Evolutionary conservation across 2,329 filamentous ascomycete species (phyloP).

Genomic region (Curvularia verruculosa): DNA sequence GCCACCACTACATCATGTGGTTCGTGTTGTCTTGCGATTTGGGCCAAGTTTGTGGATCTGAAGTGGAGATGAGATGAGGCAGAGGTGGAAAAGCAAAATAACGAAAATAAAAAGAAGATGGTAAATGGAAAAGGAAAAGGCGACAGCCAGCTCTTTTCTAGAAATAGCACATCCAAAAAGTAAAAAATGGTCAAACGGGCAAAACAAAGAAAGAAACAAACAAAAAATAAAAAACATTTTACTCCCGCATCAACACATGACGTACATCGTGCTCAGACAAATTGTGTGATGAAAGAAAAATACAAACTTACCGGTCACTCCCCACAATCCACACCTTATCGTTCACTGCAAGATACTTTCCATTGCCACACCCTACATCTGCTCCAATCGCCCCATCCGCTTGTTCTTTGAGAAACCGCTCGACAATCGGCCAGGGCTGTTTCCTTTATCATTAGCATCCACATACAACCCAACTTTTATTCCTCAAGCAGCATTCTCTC

Average conservation of each 20-base stretch:
- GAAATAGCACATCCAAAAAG: not conserved
- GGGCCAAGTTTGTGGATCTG: conserved; percentile 64
- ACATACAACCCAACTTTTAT: no score
- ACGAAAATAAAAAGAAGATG: not conserved
- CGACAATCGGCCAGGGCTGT: conserved; percentile 89
- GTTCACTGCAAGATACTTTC: conserved; percentile 89
- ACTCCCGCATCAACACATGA: not conserved
- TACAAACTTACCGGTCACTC: conserved; percentile 73
- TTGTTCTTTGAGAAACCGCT: conserved; percentile 73
- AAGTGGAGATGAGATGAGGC: not conserved
- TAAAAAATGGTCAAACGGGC: not conserved
- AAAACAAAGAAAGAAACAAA: no score
- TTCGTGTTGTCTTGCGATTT: conserved; percentile 60
- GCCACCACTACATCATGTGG: conserved; percentile 76
- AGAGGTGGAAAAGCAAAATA: not conserved
- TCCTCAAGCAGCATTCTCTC: no score
- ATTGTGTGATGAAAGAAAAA: not conserved
- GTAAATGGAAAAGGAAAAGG: no score
- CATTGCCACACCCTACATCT: conserved; percentile 95
- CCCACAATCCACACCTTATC: conserved; percentile 71
- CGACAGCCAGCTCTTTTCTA: not conserved
- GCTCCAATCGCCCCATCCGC: conserved; percentile 77
- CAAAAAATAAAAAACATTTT: no score
- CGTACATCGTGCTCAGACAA: not conserved
- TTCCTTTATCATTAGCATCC: no score